A percentile compares a stretch with the other conserved stretches of the same genome.
phyloP scores from a whole-genome alignment of 352 stramenopile species.

The Phytophthora macrochlamydospora region DNA sequence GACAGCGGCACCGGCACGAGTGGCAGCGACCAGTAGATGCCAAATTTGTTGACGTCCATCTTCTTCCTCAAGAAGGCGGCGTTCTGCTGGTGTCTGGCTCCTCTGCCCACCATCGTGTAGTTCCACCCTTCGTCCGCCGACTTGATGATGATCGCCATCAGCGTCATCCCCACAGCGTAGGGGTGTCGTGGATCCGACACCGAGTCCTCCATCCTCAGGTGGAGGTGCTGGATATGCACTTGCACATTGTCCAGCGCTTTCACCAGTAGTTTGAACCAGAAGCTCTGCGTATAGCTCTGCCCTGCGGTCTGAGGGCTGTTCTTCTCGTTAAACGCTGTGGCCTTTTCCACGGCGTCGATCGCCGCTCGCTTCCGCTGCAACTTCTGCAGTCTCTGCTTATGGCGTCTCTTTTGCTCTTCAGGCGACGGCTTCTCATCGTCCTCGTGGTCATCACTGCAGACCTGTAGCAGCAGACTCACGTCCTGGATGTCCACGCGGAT shows the following conservation, averaged over 20 bases:
- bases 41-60: conserved; percentile 83
- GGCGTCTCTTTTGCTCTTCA: conserved; percentile 29
- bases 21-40: conserved; percentile 78
- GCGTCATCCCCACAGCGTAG: conserved; percentile 73
- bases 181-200: conserved; percentile 49
- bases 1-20: conserved; percentile 48
- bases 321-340: conserved; percentile 64
- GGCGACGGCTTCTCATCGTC: conserved; percentile 8
- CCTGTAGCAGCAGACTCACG: conserved; percentile 71
- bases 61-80: conserved; percentile 75
- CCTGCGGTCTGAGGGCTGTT: conserved; percentile 26
- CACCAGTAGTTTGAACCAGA: conserved; percentile 79
- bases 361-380: conserved; percentile 80
- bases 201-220: conserved; percentile 72
- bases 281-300: conserved; percentile 70
- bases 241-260: conserved; percentile 89
- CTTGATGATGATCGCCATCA: conserved; percentile 84
- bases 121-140: conserved; percentile 83
- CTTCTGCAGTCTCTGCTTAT: conserved; percentile 52
- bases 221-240: conserved; percentile 77
- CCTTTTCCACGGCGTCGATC: conserved; percentile 79
- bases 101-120: conserved; percentile 82
- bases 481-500: conserved; percentile 82
- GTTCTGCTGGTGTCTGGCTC: conserved; percentile 9
- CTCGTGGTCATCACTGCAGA: conserved; percentile 41